These are phyloP conservation scores for Casuarina cunninghamiana DNA, from an alignment of 306 rosid species.

Conservation along the genomic window DNA sequence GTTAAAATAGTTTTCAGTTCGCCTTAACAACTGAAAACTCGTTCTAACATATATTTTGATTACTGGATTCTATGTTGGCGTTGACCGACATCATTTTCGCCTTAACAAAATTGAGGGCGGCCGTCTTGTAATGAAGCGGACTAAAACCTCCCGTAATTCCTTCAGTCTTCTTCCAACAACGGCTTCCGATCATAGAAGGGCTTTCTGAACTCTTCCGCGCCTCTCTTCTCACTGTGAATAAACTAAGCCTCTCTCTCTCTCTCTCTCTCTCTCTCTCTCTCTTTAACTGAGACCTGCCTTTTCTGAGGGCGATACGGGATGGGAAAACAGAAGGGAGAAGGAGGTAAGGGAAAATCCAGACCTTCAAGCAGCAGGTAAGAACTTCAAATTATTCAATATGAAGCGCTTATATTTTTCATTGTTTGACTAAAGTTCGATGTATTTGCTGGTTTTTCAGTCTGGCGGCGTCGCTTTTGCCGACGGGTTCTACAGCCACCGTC, in stretches of 20 bases:
- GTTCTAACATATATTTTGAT: too few species aligned
- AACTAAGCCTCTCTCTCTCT: neutral
- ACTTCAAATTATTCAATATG: neutral
- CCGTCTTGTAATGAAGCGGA: too few species aligned
- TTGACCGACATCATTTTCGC: too few species aligned
- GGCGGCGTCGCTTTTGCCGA: slow-evolving; percentile 84
- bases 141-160: too few species aligned
- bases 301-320: slow-evolving; percentile 21
- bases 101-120: too few species aligned
- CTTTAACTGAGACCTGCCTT: neutral
- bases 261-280: neutral
- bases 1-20: too few species aligned
- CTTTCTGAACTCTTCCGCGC: neutral
- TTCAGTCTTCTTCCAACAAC: neutral
- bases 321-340: slow-evolving; percentile 94
- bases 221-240: neutral
- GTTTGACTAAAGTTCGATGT: neutral
- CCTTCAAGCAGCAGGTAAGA: slow-evolving; percentile 91
- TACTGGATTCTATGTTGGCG: too few species aligned
- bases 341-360: slow-evolving; percentile 69
- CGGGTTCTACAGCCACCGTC: slow-evolving; percentile 58
- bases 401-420: neutral
- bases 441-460: slow-evolving; percentile 38
- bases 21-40: too few species aligned
- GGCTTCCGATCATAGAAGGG: neutral